Base-by-base conservation (phyloP, 495 filamentous ascomycete genomes). In the Aspergillus heteromorphus region DNA sequence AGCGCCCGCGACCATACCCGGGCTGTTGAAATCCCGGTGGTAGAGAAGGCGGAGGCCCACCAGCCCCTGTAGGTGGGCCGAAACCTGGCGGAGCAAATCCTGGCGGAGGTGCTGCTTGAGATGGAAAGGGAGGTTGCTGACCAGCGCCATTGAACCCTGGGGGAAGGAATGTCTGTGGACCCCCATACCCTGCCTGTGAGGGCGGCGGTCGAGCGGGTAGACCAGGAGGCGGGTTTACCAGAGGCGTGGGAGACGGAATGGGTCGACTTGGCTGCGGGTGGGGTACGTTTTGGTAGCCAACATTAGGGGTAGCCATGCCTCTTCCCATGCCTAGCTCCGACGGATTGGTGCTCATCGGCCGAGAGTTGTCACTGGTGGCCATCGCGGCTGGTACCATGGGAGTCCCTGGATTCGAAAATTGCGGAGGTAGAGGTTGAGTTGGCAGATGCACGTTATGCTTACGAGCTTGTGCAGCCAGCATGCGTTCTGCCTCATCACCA, bases 401-500 rank as follows among this genome's bases (percentile, higher is more conserved):
- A n/a, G 79, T 58, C 3, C 64, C 71, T 18, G 69, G 59, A 13
- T 66, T 66, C 41, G 78, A 65, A 41, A 84, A 73, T 47, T 73
- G 76, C 20, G 78, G 70, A 16, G 78, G 77, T 52, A 79, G 58
- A 47, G 76, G 77, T 66, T 82, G 87, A 6, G 79, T 75, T 49
- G 87, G 84, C 36, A 85, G 87, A 17, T 84, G 79, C 50, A 98
- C 88, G 62, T 96, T 96, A 72, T 97, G 90, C 67, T 91, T 92
- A 66, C 91, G 89, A 49, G 92, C 93, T 67, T 96, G 90, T 38
- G 87, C 85, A 41, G 93, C 95, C 48, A 98, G 79, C 81, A 87
- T 91, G 59, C 93, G 81, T 72, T 98, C 93, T 29, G 95, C 93
- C 64, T 92, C 78, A 63, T 98, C 93, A 54, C 93, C 93, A 66